phyloP scores from a whole-genome alignment of 148 eudicot species.

The Beta vulgaris region DNA sequence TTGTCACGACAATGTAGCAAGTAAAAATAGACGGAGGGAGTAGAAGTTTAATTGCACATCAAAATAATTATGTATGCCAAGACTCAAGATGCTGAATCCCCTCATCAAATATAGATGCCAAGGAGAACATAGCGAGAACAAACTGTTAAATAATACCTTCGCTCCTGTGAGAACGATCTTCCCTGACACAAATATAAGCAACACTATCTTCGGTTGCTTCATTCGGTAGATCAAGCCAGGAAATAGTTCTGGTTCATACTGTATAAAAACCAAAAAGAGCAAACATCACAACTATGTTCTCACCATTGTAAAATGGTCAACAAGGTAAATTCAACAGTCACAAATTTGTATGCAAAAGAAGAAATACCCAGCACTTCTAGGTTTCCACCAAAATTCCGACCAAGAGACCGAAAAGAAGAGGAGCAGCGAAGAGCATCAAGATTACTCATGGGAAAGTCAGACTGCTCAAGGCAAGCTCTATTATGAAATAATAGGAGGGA shows the following conservation, averaged over 20 bases:
- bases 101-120: too few relatives aligned
- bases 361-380: not conserved
- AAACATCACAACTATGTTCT: not conserved
- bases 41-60: too few relatives aligned
- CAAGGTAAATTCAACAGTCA: not conserved
- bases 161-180: constrained; percentile 96
- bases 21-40: too few relatives aligned
- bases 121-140: not conserved
- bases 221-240: constrained; percentile 91
- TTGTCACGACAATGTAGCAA: too few relatives aligned
- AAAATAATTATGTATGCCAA: too few relatives aligned
- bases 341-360: not conserved
- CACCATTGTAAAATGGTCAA: not conserved
- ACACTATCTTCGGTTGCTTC: constrained; percentile 91
- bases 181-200: constrained; percentile 88
- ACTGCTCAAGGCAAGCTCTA: not conserved
- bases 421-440: not conserved
- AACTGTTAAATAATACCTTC: constrained; percentile 48
- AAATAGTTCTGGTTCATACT: constrained; percentile 95
- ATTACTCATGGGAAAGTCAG: not conserved
- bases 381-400: not conserved
- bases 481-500: not conserved
- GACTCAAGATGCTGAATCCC: too few relatives aligned
- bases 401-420: not conserved
- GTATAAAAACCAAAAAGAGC: constrained; percentile 12